Evolutionary conservation across 495 filamentous ascomycete genomes (phyloP), one percentile per base, ranked within the genome.

Genomic region (Aspergillus coremiiformis): DNA sequence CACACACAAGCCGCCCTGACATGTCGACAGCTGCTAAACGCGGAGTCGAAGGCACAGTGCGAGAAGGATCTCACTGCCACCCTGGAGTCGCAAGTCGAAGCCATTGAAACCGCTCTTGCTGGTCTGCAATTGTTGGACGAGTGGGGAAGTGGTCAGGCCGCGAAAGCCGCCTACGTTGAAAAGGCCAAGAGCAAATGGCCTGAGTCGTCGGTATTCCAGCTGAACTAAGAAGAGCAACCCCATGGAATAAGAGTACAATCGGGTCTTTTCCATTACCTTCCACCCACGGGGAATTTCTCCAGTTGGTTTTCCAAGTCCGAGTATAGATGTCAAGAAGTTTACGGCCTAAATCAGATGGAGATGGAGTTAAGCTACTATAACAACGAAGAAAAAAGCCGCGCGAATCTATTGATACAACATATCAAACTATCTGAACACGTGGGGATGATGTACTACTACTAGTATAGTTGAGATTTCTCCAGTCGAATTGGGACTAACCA

Each of bases 171-270:
- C 20, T 92, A 89, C 61, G 69, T 77, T 33, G 66, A 81, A 46
- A 80, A 80, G 44, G 86, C 86, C n/a, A 71, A 71, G 47, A 66
- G 74, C 57, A 83, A 80, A 73, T 94, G 88, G 83, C 83, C 84
- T 0, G 78, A 89, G 61, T 83, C 85, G 15, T 79, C 76, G 1
- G 65, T 76, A 5, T 89, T 90, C 56, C 55, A 63, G 44, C 44
- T 66, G 46, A 55, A 64, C 30, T 73, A 52, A 63, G 33, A 17
- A n/a, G n/a, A n/a, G n/a, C 35, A 22, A 35, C 26, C 19, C 43
- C 26, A 48, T 47, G n/a, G 35, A 29, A 32, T 47, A 20, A 37
- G 53, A 50, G 42, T 17, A 37, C 33, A 23, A 30, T 52, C 32
- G 5, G n/a, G 32, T 35, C 32, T 35, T 12, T 15, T 35, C 12